phyloP scores from a whole-genome alignment of 768 basidiomycete genomes.

The Suillus americanus region DNA sequence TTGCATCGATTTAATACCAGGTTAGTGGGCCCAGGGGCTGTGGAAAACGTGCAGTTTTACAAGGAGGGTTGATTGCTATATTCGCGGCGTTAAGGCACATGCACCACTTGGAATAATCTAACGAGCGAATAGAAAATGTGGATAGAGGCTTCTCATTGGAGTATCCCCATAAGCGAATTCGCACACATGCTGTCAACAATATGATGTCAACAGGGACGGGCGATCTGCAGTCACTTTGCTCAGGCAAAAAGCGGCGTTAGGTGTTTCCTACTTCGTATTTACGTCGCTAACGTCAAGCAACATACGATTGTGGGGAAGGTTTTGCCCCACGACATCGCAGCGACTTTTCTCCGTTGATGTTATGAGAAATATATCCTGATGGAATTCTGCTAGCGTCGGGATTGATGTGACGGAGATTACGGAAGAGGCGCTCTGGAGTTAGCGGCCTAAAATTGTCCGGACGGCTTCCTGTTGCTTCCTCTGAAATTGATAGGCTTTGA shows the following conservation, averaged over 20 bases:
- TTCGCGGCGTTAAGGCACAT: conserved; percentile 4
- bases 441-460: conserved; percentile 17
- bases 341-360: not conserved
- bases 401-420: conserved; percentile 33
- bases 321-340: conserved; percentile 2
- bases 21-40: conserved; percentile 2
- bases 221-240: conserved; percentile 4
- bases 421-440: conserved; percentile 28
- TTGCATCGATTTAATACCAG: not conserved
- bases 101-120: not conserved
- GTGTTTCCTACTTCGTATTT: conserved; percentile 1
- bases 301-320: conserved; percentile 1
- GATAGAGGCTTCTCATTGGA: not conserved
- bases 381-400: conserved; percentile 1
- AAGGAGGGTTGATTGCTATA: not conserved
- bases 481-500: conserved; percentile 35
- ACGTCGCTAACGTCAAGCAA: conserved; percentile 5
- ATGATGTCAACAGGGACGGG: not conserved
- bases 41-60: conserved; percentile 3
- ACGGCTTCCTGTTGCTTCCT: conserved; percentile 13
- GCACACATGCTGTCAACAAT: not conserved
- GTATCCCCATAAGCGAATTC: not conserved
- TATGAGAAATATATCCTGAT: not conserved
- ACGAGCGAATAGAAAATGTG: not conserved
- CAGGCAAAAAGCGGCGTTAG: conserved; percentile 4